A percentile compares a stretch with the other conserved stretches of the same genome.
Evolutionary conservation across 2,329 filamentous ascomycete species (phyloP).

Genomic region (Scleromitrula shiraiana): DNA sequence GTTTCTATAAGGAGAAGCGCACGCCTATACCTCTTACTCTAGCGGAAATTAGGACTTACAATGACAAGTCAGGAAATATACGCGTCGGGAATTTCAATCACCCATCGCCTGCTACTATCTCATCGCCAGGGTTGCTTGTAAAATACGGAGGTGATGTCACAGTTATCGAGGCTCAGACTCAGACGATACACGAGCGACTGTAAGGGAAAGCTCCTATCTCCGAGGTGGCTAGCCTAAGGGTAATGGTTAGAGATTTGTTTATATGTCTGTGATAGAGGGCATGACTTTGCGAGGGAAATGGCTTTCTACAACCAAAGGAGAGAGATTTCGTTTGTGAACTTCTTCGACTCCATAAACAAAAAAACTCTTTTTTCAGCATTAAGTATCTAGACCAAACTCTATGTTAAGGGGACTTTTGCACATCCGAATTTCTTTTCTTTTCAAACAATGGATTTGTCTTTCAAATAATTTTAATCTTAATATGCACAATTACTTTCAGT

Average conservation of each 20-base stretch:
- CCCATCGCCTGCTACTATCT: conserved; percentile 5
- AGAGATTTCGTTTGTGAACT: neutral
- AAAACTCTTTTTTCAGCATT: too few relatives aligned
- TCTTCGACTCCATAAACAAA: too few relatives aligned
- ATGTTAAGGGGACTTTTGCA: too few relatives aligned
- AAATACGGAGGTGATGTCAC: conserved; percentile 7
- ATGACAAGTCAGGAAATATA: conserved; percentile 7
- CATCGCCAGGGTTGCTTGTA: conserved; percentile 8
- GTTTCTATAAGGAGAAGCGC: neutral
- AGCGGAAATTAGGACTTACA: conserved; percentile 6
- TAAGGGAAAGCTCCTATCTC: conserved; percentile 8
- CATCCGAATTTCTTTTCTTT: too few relatives aligned
- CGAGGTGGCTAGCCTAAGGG: conserved; percentile 2
- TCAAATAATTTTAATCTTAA: too few relatives aligned
- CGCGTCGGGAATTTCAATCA: neutral
- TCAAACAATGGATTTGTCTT: too few relatives aligned
- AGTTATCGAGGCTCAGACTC: conserved; percentile 8
- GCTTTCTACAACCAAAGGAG: neutral
- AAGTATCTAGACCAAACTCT: too few relatives aligned
- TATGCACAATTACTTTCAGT: too few relatives aligned
- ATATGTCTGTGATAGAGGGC: conserved; percentile 10
- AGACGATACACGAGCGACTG: conserved; percentile 6
- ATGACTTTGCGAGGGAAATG: conserved; percentile 10
- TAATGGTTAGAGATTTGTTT: conserved; percentile 7
- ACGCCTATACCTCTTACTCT: conserved; percentile 6